Base-by-base conservation (phyloP, 306 rosid genomes). In the Hippophae gyantsensis region DNA sequence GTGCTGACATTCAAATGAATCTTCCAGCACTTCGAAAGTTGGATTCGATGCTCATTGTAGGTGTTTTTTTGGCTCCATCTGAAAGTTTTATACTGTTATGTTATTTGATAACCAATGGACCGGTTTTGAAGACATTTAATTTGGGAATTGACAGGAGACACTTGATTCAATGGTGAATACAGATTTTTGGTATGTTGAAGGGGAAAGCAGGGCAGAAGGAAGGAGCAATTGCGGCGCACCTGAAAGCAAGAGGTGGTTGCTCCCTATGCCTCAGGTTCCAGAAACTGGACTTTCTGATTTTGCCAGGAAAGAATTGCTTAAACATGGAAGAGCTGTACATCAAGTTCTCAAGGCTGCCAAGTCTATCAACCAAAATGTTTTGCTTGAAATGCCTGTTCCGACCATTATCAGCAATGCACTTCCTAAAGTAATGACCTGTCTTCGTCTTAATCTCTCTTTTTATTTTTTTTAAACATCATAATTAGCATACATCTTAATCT, bases 11-110 rank as follows among this genome's bases (percentile, higher is more conserved):
- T 69, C 96, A 83, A 49, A 73, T 87, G 81, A 92, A 92, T 76
- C 89, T 92, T 67, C 98, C 98, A 10, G 98, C 98, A 42, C 98
- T 92, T 62, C 85, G 79, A 74, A 92, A 92, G 79, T 78, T 92
- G 82, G 96, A 92, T 62, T 85, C 96, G 56, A 87, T 92, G 95
- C 90, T 92, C 42, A 81, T 87, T 75, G 98, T 92, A 76, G 43
- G 98, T 69, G 76, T 57, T 68, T 72, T 72, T 40, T 69, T 61
- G 45, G 58, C 58, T 72, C 49, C 43, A 59, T 62, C 48, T 25
- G 64, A 57, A 9, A 32, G 47, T 32, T 32, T 32, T 32, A 2
- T 32, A 32, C 54, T 56, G 47, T 53, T 52, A 57, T 12, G 44
- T n/a, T 74, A 47, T 52, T 62, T 2, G 43, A 54, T 14, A 43